Evolutionary conservation across 2,329 filamentous ascomycete species (phyloP), one percentile per base, ranked within the genome.

Genomic region (Conoideocrella luteorostrata): DNA sequence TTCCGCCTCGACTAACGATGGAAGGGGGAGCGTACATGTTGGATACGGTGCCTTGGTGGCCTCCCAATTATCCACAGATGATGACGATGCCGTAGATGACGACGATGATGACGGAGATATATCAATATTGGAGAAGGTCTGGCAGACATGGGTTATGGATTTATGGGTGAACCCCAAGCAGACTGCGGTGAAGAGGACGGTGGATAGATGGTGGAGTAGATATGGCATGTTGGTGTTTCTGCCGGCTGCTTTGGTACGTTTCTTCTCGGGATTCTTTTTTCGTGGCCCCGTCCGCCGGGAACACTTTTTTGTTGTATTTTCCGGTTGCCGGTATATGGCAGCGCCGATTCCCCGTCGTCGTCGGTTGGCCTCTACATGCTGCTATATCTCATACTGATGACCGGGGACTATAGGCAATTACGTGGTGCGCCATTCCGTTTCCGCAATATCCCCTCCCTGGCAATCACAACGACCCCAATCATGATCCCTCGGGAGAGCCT

Each of bases 391-490:
- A 36, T 13, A 17, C 40, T 39, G 24, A 43, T 28, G n/a, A 13
- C 23, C 7, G 15, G 21, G 15, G 4, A 18, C 4, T 49, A 15
- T 47, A 80, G 77, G 76, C 78, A 24, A 72, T 84, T 40, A 69
- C 68, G 11, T 84, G 81, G 81, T 83, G 79, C 54, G 74, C 80
- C 4, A 54, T 84, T 37, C 81, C 81, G 0, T 79, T 84, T 48
- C 81, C 81, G 17, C 75, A 82, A 53, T 83, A 82, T 54, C 67
- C 72, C 2, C 58, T 83, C 15, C 66, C 66, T 1, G 64, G 72
- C 29, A 64, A 70, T 45, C 63, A 67, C 37, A 62, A 66, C 42
- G 56, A 54, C 26, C 9, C 44, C 9, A 50, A 47, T 28, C 55
- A 54, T 40, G 58, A 54, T 33, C 54, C 54, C 10, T 12, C 18